Percentiles rank a stretch among this genome's conserved stretches.
These are phyloP conservation scores for Paracoccidioides brasiliensis DNA, from an alignment of 2,329 filamentous ascomycete genomes.

Conservation along the genomic window DNA sequence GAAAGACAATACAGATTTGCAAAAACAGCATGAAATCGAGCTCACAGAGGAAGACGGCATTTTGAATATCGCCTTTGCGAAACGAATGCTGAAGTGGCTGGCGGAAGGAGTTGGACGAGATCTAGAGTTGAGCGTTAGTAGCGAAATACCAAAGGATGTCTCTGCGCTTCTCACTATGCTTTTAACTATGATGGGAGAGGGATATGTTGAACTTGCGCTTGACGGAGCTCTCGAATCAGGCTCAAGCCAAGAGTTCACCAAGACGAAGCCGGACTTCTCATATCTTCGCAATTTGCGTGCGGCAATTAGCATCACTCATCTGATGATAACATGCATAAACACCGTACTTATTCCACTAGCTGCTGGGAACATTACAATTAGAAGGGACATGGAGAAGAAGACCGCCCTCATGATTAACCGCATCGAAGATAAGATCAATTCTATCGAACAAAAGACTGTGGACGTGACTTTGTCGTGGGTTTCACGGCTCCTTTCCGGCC, in stretches of 20 bases:
- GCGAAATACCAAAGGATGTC: slow-evolving; percentile 89
- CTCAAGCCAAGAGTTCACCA: slow-evolving; percentile 61
- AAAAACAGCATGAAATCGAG: slow-evolving; percentile 71
- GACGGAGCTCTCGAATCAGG: slow-evolving; percentile 63
- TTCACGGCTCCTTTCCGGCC: slow-evolving; percentile 54
- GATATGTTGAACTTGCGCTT: slow-evolving; percentile 55
- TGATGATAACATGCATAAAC: slow-evolving; percentile 85
- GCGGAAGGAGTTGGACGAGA: slow-evolving; percentile 87
- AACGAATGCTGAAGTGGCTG: slow-evolving; percentile 95
- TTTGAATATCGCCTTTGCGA: slow-evolving; percentile 74
- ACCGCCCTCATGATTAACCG: slow-evolving; percentile 58
- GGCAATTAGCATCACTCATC: slow-evolving; percentile 76
- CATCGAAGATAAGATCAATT: slow-evolving; percentile 74
- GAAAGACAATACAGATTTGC: slow-evolving; percentile 50
- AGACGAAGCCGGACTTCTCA: slow-evolving; percentile 72
- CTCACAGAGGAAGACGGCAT: slow-evolving; percentile 81
- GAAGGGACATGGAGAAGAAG: slow-evolving; percentile 77
- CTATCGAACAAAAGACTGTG: slow-evolving; percentile 54
- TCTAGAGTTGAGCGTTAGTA: slow-evolving; percentile 74
- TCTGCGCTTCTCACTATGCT: slow-evolving; percentile 71
- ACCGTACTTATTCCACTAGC: slow-evolving; percentile 84
- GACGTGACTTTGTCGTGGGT: slow-evolving; percentile 68
- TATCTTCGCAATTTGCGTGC: slow-evolving; percentile 70
- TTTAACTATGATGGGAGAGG: slow-evolving; percentile 74
- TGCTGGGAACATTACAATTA: slow-evolving; percentile 76